Evolutionary conservation across 495 filamentous ascomycete genomes (phyloP).

Genomic region (Neurospora discreta): DNA sequence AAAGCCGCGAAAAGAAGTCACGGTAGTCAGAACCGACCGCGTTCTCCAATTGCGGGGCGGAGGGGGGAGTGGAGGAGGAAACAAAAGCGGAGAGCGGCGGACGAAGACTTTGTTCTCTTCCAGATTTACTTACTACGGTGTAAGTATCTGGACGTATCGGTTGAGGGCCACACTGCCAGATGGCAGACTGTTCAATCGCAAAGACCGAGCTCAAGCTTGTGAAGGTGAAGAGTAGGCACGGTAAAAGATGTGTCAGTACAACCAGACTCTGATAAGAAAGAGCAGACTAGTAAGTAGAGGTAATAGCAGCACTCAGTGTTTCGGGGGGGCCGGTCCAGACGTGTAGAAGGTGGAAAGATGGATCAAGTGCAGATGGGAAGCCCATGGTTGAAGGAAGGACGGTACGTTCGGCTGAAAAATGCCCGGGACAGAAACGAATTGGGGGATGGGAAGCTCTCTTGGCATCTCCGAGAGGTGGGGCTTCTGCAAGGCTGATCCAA

Average conservation of each 20-base stretch:
- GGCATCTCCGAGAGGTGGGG: neutral
- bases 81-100: neutral
- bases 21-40: neutral
- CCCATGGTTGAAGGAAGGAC: neutral
- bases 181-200: neutral
- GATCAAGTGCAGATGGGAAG: no score
- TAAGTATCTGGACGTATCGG: neutral
- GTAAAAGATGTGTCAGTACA: neutral
- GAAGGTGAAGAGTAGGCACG: neutral
- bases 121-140: neutral
- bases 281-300: neutral
- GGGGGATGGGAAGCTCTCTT: neutral
- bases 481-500: conserved; percentile 2
- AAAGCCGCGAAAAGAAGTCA: neutral
- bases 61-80: neutral
- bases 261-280: neutral
- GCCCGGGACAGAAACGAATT: neutral
- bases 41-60: neutral
- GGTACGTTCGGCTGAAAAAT: neutral
- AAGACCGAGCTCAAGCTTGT: neutral
- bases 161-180: neutral
- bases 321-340: neutral
- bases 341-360: no score
- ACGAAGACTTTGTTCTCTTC: neutral
- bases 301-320: neutral